Conservation (phyloP, 495 filamentous ascomycete species). For the Podospora conica region DNA sequence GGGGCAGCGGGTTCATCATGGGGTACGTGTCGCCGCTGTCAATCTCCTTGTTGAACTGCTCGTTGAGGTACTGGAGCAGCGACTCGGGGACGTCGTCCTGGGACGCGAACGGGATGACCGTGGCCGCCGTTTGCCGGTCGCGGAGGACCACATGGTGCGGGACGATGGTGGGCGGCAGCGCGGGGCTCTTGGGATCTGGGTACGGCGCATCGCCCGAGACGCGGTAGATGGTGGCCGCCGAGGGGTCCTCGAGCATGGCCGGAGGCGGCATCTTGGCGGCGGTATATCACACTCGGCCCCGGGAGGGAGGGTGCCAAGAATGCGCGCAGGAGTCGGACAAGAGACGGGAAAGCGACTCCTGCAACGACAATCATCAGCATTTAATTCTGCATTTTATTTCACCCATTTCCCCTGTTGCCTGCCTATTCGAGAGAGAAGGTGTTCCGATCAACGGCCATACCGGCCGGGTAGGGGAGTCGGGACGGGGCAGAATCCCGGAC, state of each 20-base stretch:
- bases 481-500: neutral
- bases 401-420: neutral
- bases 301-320: neutral
- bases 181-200: slow-evolving; percentile 52
- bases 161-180: slow-evolving; percentile 62
- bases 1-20: slow-evolving; percentile 72
- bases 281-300: neutral
- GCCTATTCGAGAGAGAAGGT: neutral
- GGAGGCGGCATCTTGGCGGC: slow-evolving; percentile 56
- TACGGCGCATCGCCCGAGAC: slow-evolving; percentile 57
- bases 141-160: slow-evolving; percentile 83
- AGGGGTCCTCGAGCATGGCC: slow-evolving; percentile 78
- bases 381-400: neutral
- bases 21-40: slow-evolving; percentile 96
- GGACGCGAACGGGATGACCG: slow-evolving; percentile 79
- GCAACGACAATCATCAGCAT: neutral
- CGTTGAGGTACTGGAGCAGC: slow-evolving; percentile 71
- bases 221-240: slow-evolving; percentile 53
- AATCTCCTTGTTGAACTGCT: slow-evolving; percentile 90
- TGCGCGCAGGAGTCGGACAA: neutral
- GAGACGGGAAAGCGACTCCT: neutral
- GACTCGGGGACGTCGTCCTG: slow-evolving; percentile 65
- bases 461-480: too few relatives aligned
- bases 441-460: neutral
- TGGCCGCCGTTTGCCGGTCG: slow-evolving; percentile 84